Conservation (phyloP, 2,329 filamentous ascomycete species). For the Dothiorella sarmentorum region DNA sequence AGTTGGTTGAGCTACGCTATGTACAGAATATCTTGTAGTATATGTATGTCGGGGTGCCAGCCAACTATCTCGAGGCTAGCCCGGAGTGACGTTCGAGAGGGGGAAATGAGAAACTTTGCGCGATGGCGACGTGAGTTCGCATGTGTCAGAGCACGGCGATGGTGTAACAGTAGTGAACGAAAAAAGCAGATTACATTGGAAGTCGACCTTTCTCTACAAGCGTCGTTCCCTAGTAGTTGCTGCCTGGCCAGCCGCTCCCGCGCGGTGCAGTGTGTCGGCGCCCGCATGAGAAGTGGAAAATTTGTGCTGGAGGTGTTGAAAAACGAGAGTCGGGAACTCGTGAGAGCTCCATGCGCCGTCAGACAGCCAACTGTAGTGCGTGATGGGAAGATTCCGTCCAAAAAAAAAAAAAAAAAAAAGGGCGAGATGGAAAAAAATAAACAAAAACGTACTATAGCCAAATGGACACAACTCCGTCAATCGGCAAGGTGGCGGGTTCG, state of each 20-base stretch:
- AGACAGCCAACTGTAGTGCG: neutral
- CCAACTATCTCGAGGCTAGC: neutral
- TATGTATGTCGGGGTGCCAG: neutral
- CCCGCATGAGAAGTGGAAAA: conserved; percentile 5
- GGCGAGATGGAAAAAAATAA: neutral
- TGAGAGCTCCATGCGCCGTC: conserved; percentile 5
- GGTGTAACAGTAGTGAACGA: neutral
- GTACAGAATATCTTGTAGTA: neutral
- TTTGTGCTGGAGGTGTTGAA: neutral
- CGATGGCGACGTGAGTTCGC: conserved; percentile 2
- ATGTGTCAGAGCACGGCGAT: conserved; percentile 3
- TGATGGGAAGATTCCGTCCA: conserved; percentile 12
- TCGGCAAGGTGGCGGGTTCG: conserved; percentile 13
- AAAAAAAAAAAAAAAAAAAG: neutral
- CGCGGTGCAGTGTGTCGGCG: conserved; percentile 1
- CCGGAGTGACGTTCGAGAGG: neutral
- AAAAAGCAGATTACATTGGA: conserved; percentile 10
- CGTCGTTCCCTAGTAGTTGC: neutral
- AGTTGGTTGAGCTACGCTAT: conserved; percentile 4
- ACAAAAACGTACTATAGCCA: conserved; percentile 15
- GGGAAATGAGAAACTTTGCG: neutral
- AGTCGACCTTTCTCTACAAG: conserved; percentile 11
- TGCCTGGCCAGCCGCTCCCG: conserved; percentile 7
- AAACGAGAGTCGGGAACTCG: conserved; percentile 9
- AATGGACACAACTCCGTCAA: conserved; percentile 17